These are phyloP conservation scores for Leccinum pachyderme DNA, from an alignment of 1,284 basidiomycete species.

Conservation along the genomic window DNA sequence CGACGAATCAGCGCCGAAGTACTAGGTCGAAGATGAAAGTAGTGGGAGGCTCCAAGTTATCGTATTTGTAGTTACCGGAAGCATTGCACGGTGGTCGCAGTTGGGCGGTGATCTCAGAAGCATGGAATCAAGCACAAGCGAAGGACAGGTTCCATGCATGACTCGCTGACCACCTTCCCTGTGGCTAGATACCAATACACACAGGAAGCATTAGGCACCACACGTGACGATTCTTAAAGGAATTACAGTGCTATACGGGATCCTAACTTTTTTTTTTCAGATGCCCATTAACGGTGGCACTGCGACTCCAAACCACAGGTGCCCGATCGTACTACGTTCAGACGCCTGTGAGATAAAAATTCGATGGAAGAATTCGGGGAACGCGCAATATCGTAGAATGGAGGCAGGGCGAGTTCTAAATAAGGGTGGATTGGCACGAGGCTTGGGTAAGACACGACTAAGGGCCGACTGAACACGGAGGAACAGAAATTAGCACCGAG, in stretches of 20 bases:
- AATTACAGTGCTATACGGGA: not conserved
- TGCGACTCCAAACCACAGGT: slow-evolving; percentile 30
- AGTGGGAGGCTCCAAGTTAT: not conserved
- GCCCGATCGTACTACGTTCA: slow-evolving; percentile 35
- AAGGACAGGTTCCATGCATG: not conserved
- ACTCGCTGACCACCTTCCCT: no score
- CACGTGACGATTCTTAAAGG: slow-evolving; percentile 34
- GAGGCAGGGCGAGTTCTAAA: slow-evolving; percentile 21
- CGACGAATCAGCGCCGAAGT: not conserved
- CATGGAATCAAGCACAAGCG: not conserved
- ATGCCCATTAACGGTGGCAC: no score
- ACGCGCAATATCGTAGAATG: slow-evolving; percentile 33
- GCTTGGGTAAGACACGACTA: slow-evolving; percentile 2
- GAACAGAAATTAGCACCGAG: no score
- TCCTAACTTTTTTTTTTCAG: no score
- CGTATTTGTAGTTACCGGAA: not conserved
- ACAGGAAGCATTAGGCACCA: not conserved
- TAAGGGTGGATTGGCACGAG: slow-evolving; percentile 30
- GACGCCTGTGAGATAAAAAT: slow-evolving; percentile 6
- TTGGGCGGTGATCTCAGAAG: not conserved
- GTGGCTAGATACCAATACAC: not conserved
- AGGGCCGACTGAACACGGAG: not conserved
- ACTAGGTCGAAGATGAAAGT: not conserved
- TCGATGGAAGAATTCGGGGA: slow-evolving; percentile 29
- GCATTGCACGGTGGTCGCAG: slow-evolving; percentile 1